A percentile compares a stretch with the other conserved stretches of the same genome.
Conservation (phyloP, 768 basidiomycete species). For the Galerina sulciceps region DNA sequence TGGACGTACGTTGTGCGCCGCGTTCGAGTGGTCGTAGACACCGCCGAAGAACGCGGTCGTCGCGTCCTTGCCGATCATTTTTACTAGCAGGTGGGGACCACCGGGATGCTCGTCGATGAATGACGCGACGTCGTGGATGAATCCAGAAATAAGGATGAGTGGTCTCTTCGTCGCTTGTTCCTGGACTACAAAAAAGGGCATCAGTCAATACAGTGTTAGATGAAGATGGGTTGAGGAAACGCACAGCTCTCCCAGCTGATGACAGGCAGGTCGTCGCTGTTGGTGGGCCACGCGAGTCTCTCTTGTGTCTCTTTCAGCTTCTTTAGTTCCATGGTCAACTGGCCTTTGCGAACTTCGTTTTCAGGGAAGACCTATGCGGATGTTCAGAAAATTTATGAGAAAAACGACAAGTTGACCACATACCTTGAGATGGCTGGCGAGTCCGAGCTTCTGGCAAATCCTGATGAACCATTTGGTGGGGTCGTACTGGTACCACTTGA, state of each 20-base stretch:
- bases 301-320: slow-evolving; percentile 82
- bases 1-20: slow-evolving; percentile 51
- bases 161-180: slow-evolving; percentile 81
- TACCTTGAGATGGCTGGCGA: slow-evolving; percentile 74
- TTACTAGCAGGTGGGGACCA: slow-evolving; percentile 81
- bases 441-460: slow-evolving; percentile 59
- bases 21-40: slow-evolving; percentile 64
- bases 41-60: slow-evolving; percentile 94
- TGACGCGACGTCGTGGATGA: slow-evolving; percentile 86
- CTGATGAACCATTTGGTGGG: slow-evolving; percentile 94
- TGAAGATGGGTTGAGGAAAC: slow-evolving; percentile 24
- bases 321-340: slow-evolving; percentile 94
- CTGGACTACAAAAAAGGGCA: slow-evolving; percentile 58
- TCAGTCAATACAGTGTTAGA: slow-evolving; percentile 4
- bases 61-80: slow-evolving; percentile 88
- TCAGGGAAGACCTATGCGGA: slow-evolving; percentile 50
- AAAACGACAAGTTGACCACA: not conserved
- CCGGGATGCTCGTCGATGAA: slow-evolving; percentile 95
- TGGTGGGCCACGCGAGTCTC: slow-evolving; percentile 76
- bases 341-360: slow-evolving; percentile 79
- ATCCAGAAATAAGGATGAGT: slow-evolving; percentile 85
- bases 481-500: slow-evolving; percentile 93
- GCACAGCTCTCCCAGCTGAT: slow-evolving; percentile 87
- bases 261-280: slow-evolving; percentile 76
- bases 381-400: not conserved